phyloP scores from a whole-genome alignment of 495 filamentous ascomycete species.

The Aspergillus incahuasiensis region DNA sequence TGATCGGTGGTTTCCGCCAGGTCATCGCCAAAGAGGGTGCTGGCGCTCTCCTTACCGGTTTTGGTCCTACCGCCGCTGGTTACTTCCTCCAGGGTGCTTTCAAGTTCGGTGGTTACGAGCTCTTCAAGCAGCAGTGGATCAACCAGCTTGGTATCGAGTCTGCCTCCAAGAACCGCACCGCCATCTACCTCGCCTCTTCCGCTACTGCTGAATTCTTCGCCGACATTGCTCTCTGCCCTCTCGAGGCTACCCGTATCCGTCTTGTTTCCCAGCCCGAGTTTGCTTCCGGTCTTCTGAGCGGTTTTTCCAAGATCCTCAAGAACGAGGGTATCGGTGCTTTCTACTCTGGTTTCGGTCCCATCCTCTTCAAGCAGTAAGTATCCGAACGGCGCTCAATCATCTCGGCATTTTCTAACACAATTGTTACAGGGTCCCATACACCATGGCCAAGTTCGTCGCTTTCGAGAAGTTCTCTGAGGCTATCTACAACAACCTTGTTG shows the following conservation, averaged over 20 bases:
- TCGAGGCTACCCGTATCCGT: constrained; percentile 93
- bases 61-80: constrained; percentile 81
- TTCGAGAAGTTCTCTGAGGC: constrained; percentile 93
- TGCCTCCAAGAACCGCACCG: constrained; percentile 80
- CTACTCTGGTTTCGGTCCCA: constrained; percentile 92
- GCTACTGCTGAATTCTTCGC: constrained; percentile 88
- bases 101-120: constrained; percentile 94
- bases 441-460: constrained; percentile 99
- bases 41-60: constrained; percentile 81
- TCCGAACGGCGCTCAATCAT: background rate
- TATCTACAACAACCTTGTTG: constrained; percentile 60
- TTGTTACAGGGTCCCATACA: constrained; percentile 81
- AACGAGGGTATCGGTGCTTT: constrained; percentile 83
- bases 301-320: constrained; percentile 81
- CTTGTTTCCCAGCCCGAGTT: constrained; percentile 88
- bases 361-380: constrained; percentile 93
- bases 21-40: constrained; percentile 81
- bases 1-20: constrained; percentile 82
- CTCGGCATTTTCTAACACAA: background rate
- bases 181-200: constrained; percentile 82
- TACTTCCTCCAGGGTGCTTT: constrained; percentile 94
- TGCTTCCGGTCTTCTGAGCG: constrained; percentile 72
- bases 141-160: constrained; percentile 74
- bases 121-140: constrained; percentile 93
- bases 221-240: constrained; percentile 88